These are phyloP conservation scores for Kokia cookei DNA, from an alignment of 441 rosid genomes.

Conservation along the genomic window DNA sequence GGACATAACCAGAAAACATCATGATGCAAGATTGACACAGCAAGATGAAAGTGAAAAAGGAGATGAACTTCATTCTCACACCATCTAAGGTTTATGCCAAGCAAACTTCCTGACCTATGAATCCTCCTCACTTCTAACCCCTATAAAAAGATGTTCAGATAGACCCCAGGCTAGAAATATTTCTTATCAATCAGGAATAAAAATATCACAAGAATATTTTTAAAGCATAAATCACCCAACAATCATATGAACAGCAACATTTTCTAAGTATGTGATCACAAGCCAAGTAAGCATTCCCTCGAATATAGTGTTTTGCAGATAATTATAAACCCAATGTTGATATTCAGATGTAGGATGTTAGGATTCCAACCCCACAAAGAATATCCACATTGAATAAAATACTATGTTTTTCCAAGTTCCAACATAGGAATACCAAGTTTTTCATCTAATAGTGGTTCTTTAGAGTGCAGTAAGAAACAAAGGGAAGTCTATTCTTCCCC, in stretches of 20 bases:
- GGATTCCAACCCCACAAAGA: slow-evolving; percentile 17
- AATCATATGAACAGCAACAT: slow-evolving; percentile 9
- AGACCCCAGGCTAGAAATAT: neutral
- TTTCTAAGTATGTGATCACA: slow-evolving; percentile 17
- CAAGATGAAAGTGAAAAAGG: neutral
- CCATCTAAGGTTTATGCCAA: neutral
- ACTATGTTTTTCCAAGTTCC: slow-evolving; percentile 11
- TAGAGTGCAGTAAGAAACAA: slow-evolving; percentile 23
- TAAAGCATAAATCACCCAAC: neutral
- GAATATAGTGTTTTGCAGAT: neutral
- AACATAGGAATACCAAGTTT: slow-evolving; percentile 30
- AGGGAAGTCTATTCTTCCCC: slow-evolving; percentile 22
- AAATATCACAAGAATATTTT: neutral
- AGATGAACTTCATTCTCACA: neutral
- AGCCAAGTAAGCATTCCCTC: slow-evolving; percentile 9
- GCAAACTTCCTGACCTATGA: neutral
- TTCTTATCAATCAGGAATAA: neutral
- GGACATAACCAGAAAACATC: neutral
- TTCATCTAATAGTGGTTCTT: slow-evolving; percentile 16
- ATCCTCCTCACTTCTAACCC: neutral
- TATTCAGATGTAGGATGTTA: slow-evolving; percentile 21
- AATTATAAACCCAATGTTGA: slow-evolving; percentile 3
- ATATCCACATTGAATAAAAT: slow-evolving; percentile 24
- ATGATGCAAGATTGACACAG: neutral
- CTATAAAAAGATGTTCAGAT: neutral